Conservation (phyloP, 352 stramenopile species). For the Phytopythium delawarense region DNA sequence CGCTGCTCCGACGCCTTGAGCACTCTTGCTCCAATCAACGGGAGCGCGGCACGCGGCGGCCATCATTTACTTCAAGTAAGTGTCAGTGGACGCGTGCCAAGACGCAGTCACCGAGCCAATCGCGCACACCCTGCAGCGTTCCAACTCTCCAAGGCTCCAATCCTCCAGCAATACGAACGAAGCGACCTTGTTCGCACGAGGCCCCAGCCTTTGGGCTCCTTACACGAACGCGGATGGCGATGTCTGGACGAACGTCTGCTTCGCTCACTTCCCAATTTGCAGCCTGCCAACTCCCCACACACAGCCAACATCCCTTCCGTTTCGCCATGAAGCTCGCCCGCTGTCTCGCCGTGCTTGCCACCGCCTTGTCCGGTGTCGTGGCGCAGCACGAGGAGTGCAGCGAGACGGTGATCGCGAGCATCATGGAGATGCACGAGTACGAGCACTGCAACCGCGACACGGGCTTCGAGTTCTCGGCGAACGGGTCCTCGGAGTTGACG, state of each 20-base stretch:
- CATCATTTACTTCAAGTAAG: background rate
- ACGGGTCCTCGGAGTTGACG: background rate
- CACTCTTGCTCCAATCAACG: background rate
- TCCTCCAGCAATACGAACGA: too few species aligned
- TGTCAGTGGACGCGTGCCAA: background rate
- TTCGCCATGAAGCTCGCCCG: constrained; percentile 15
- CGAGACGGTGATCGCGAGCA: constrained; percentile 1
- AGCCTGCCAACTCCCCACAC: background rate
- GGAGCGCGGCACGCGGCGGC: background rate
- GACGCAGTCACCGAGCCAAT: background rate
- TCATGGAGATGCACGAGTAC: background rate
- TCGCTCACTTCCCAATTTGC: constrained; percentile 14
- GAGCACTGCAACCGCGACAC: background rate
- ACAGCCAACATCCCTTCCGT: background rate
- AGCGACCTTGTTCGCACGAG: background rate
- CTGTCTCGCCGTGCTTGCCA: constrained; percentile 7
- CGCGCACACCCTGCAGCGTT: background rate
- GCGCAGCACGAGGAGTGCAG: background rate
- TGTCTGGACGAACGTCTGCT: background rate
- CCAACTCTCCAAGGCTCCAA: too few species aligned
- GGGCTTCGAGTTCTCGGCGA: background rate
- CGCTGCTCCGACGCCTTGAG: too few species aligned
- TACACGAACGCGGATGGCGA: background rate
- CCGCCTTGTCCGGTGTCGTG: background rate
- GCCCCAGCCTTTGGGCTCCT: background rate